Percentiles rank a stretch among this genome's conserved stretches.
Evolutionary conservation across 1,284 basidiomycete genomes (phyloP).

Genomic region (Ustilago cynodontis): DNA sequence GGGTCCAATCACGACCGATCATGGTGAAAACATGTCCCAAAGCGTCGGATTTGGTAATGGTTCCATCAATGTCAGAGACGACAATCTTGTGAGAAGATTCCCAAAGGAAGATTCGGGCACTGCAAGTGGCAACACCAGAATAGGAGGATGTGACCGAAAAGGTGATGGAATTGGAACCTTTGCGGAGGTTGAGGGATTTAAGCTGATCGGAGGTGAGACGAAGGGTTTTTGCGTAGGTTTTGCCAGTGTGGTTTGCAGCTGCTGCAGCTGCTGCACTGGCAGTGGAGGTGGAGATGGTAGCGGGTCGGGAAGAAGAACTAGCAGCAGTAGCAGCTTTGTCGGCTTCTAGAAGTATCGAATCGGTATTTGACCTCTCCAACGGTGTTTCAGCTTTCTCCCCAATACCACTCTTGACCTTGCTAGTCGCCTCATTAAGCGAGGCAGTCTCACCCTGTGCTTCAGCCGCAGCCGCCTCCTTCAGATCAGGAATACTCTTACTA

Average conservation of each 20-base stretch:
- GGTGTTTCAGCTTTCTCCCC: slow-evolving; percentile 27
- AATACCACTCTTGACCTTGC: background rate
- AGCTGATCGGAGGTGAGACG: slow-evolving; percentile 86
- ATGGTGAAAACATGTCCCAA: slow-evolving; percentile 97
- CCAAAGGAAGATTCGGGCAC: slow-evolving; percentile 96
- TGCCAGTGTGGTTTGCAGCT: slow-evolving; percentile 69
- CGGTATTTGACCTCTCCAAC: slow-evolving; percentile 48
- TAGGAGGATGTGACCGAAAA: slow-evolving; percentile 89
- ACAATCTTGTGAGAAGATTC: slow-evolving; percentile 89
- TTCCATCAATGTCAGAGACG: slow-evolving; percentile 98
- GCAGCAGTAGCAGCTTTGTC: slow-evolving; percentile 17
- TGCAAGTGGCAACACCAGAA: slow-evolving; percentile 82
- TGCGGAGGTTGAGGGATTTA: slow-evolving; percentile 79
- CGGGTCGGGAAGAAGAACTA: background rate
- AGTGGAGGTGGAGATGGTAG: background rate
- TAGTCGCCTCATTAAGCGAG: background rate
- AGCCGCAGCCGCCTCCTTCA: slow-evolving; percentile 27
- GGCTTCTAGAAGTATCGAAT: slow-evolving; percentile 44
- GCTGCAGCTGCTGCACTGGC: slow-evolving; percentile 17
- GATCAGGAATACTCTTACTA: slow-evolving; percentile 47
- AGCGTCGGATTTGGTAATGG: slow-evolving; percentile 94
- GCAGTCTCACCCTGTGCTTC: slow-evolving; percentile 16
- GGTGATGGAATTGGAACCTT: slow-evolving; percentile 91
- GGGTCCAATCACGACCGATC: slow-evolving; percentile 99
- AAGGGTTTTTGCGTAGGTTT: slow-evolving; percentile 89